Evolutionary conservation across 345 rosid species (phyloP).

Genomic region (Brassica carinata): DNA sequence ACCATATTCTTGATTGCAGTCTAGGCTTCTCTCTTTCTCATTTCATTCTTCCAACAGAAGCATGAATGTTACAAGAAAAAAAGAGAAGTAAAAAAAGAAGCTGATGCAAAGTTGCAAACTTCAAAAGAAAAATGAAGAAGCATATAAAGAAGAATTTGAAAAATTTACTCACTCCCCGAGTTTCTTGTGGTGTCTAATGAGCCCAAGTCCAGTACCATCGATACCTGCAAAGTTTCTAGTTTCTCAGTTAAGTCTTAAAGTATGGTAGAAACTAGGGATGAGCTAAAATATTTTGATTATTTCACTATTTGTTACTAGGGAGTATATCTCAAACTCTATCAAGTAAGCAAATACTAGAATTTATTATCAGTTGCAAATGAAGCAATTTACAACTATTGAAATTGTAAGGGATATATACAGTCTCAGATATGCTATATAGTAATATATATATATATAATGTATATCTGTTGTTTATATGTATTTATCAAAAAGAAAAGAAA

Average conservation of each 20-base stretch:
- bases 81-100: not conserved
- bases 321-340: not conserved
- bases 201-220: slow-evolving; percentile 84
- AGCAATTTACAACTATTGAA: not conserved
- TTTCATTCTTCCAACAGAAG: not conserved
- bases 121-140: not conserved
- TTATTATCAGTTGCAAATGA: not conserved
- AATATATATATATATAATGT: no score
- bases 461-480: not conserved
- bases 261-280: not conserved
- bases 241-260: not conserved
- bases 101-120: not conserved
- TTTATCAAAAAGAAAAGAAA: no score
- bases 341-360: not conserved
- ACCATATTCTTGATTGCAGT: not conserved
- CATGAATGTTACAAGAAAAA: not conserved
- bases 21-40: not conserved
- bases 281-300: not conserved
- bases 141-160: not conserved
- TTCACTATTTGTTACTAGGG: not conserved
- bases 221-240: slow-evolving; percentile 49
- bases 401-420: not conserved
- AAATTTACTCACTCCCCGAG: slow-evolving; percentile 59
- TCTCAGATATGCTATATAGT: not conserved
- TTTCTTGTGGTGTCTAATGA: slow-evolving; percentile 55